Conservation (phyloP, 2,329 filamentous ascomycete genomes). For the Apiospora sp. region DNA sequence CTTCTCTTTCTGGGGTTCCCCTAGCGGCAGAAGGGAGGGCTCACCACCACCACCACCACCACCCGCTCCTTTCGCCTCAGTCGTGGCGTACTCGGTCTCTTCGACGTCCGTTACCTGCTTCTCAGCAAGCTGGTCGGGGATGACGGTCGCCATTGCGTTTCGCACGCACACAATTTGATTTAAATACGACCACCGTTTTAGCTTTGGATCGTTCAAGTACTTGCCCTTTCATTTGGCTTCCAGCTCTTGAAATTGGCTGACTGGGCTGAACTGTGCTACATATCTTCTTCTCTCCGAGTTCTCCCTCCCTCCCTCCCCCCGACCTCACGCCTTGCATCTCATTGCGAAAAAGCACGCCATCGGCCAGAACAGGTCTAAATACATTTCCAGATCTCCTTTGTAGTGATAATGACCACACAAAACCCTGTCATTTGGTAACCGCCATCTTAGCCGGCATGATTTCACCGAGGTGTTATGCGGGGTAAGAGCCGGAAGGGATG, state of each 20-base stretch:
- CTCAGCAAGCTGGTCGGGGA: constrained; percentile 29
- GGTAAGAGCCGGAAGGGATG: constrained; percentile 31
- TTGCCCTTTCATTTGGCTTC: neutral
- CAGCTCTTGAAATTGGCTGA: neutral
- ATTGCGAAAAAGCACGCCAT: neutral
- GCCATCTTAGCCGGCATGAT: constrained; percentile 11
- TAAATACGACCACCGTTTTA: neutral
- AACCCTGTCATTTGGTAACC: neutral
- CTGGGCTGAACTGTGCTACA: neutral
- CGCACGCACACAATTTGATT: neutral
- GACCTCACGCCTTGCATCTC: neutral
- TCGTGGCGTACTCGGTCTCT: constrained; percentile 30
- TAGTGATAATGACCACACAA: neutral
- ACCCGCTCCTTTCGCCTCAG: constrained; percentile 28
- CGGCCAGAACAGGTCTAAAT: constrained; percentile 14
- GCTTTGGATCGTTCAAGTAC: neutral
- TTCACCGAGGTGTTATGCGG: constrained; percentile 30
- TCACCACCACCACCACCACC: neutral
- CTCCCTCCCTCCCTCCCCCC: neutral
- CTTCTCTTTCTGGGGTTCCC: constrained; percentile 37
- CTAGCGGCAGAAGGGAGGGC: constrained; percentile 36
- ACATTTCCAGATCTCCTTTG: neutral
- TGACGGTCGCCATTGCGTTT: constrained; percentile 36
- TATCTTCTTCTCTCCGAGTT: neutral
- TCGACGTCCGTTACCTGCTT: constrained; percentile 31